phyloP scores from a whole-genome alignment of 2,329 filamentous ascomycete species.

The Xenosphaeropsis pyriputrescens region DNA sequence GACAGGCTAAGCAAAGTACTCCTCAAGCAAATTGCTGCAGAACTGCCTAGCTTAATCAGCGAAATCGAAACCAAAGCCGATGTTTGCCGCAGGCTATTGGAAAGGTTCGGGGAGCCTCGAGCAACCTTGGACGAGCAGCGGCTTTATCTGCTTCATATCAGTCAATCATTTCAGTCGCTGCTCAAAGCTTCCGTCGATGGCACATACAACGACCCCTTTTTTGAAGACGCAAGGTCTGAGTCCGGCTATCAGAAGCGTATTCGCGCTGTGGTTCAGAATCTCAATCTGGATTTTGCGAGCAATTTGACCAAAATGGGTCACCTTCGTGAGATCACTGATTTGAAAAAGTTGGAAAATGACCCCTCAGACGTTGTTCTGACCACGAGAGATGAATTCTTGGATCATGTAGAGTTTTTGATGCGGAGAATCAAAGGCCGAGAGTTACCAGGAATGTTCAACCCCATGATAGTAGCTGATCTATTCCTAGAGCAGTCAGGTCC shows the following conservation, averaged over 20 bases:
- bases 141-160: slow-evolving; percentile 28
- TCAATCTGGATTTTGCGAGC: slow-evolving; percentile 29
- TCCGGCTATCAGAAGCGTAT: slow-evolving; percentile 27
- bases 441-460: slow-evolving; percentile 23
- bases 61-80: slow-evolving; percentile 25
- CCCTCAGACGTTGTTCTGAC: slow-evolving; percentile 8
- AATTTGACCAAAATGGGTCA: slow-evolving; percentile 27
- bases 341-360: slow-evolving; percentile 5
- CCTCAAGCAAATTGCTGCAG: slow-evolving; percentile 26
- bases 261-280: slow-evolving; percentile 36
- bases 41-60: slow-evolving; percentile 28
- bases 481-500: slow-evolving; percentile 22
- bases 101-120: slow-evolving; percentile 32
- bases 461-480: slow-evolving; percentile 22
- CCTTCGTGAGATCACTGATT: slow-evolving; percentile 18
- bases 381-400: slow-evolving; percentile 22
- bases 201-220: slow-evolving; percentile 34
- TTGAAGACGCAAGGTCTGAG: slow-evolving; percentile 20
- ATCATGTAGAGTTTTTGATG: slow-evolving; percentile 16
- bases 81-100: slow-evolving; percentile 22
- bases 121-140: slow-evolving; percentile 30
- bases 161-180: slow-evolving; percentile 27
- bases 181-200: slow-evolving; percentile 32
- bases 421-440: slow-evolving; percentile 15
- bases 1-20: slow-evolving; percentile 34